Conservation (phyloP, 2,329 filamentous ascomycete genomes). For the Fusarium beomiforme region DNA sequence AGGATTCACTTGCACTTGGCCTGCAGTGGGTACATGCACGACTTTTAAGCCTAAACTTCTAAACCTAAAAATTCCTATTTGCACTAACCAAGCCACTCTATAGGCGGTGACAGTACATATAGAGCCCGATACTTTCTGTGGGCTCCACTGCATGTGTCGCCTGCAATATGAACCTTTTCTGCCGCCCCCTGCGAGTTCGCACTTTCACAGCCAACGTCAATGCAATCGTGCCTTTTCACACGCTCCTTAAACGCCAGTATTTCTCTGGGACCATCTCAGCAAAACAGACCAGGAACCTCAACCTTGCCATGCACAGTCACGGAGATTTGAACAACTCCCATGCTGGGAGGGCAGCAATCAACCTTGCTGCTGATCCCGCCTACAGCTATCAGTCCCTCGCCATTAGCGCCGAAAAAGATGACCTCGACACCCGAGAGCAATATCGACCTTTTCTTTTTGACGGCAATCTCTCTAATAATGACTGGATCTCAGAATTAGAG, state of each 20-base stretch:
- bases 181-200: background rate
- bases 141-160: background rate
- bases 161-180: background rate
- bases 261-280: background rate
- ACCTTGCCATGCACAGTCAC: background rate
- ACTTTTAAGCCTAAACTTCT: too few species aligned
- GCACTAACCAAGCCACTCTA: too few species aligned
- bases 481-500: background rate
- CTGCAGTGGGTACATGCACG: too few species aligned
- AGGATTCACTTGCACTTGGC: too few species aligned
- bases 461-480: background rate
- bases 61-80: background rate
- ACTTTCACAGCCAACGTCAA: background rate
- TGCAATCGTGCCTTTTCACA: fast-evolving
- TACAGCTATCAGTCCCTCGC: background rate
- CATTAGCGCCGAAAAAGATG: background rate
- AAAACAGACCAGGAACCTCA: background rate
- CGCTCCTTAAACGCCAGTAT: fast-evolving
- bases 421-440: background rate
- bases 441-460: background rate
- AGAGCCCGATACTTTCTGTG: background rate
- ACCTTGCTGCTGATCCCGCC: background rate
- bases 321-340: constrained; percentile 1
- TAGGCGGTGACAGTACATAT: background rate
- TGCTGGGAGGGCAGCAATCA: background rate